Evolutionary conservation across 257 asterid genomes (phyloP).

Genomic region (Fraxinus excelsior): DNA sequence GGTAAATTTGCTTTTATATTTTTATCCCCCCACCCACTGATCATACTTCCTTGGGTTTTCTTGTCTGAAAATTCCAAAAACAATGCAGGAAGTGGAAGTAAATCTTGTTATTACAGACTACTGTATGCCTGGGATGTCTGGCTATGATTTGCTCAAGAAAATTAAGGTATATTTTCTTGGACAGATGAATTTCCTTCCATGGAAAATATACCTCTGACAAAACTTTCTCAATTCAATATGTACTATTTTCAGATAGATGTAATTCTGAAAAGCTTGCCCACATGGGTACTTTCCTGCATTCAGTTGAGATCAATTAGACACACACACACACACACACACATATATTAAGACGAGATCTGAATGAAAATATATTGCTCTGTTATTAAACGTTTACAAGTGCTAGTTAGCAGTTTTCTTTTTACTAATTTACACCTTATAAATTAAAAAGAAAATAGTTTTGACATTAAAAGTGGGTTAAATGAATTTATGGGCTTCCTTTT

Average conservation of each 20-base stretch:
- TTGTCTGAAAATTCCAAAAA: constrained; percentile 8
- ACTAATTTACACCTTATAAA: background rate
- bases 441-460: background rate
- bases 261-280: constrained; percentile 27
- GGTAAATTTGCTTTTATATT: constrained; percentile 20
- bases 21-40: background rate
- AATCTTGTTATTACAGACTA: constrained; percentile 51
- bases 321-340: too few relatives aligned
- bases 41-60: background rate
- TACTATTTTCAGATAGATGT: constrained; percentile 20
- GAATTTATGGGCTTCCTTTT: background rate
- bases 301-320: constrained; percentile 45
- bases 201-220: constrained; percentile 20
- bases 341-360: too few relatives aligned
- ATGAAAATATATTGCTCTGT: background rate
- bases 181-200: constrained; percentile 16
- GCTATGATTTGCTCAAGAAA: constrained; percentile 54
- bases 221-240: background rate
- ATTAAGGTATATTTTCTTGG: constrained; percentile 40
- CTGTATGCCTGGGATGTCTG: constrained; percentile 57
- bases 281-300: constrained; percentile 41
- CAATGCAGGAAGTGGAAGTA: constrained; percentile 26
- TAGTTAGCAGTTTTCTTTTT: background rate
- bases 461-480: background rate
- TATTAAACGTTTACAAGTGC: too few relatives aligned